phyloP scores from a whole-genome alignment of 768 basidiomycete genomes.

The Pseudohyphozyma bogoriensis region DNA sequence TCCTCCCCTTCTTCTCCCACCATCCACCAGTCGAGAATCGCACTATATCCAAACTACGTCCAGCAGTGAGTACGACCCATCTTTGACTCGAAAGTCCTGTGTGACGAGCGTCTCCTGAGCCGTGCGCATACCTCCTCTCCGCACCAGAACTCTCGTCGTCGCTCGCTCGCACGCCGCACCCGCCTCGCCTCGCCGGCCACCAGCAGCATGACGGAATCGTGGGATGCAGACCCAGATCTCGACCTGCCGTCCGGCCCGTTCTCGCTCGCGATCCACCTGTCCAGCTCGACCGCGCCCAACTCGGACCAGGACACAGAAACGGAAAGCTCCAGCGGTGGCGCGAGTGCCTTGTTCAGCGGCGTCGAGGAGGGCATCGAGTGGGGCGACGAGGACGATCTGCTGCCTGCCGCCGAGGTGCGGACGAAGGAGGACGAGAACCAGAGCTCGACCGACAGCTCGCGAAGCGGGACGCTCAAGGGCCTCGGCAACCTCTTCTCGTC shows the following conservation, averaged over 20 bases:
- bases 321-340: not conserved
- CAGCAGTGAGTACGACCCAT: no score
- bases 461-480: slow-evolving; percentile 10
- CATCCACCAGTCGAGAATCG: no score
- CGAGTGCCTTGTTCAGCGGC: not conserved
- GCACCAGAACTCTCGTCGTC: no score
- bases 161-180: no score
- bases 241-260: not conserved
- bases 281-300: not conserved
- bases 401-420: not conserved
- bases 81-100: no score
- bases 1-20: no score
- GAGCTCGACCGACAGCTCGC: not conserved
- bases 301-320: not conserved
- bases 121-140: no score
- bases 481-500: not conserved
- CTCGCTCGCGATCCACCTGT: not conserved
- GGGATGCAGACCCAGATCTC: slow-evolving; percentile 23
- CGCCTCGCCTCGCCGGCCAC: no score
- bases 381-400: not conserved
- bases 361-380: not conserved
- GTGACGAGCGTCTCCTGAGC: no score
- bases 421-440: slow-evolving; percentile 7
- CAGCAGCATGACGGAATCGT: slow-evolving; percentile 14
- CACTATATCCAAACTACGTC: no score